These are phyloP conservation scores for Suillus clintonianus DNA, from an alignment of 768 basidiomycete species.

Conservation along the genomic window DNA sequence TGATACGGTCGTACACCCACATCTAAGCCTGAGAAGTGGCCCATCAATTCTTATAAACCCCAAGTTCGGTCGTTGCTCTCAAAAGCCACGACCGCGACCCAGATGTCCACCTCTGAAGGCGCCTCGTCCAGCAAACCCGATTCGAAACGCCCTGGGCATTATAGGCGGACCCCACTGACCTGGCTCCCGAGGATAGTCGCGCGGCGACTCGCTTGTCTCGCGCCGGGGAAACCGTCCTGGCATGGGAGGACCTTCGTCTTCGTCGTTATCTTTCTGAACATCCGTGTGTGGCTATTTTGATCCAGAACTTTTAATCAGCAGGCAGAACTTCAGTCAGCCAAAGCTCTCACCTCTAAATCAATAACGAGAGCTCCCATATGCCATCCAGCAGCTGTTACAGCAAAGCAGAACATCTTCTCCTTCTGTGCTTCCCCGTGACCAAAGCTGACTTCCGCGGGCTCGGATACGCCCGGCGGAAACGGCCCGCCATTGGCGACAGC, in stretches of 20 bases:
- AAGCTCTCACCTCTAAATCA: slow-evolving; percentile 65
- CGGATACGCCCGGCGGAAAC: slow-evolving; percentile 45
- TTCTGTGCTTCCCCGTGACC: slow-evolving; percentile 52
- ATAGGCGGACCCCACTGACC: slow-evolving; percentile 18
- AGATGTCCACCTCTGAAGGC: slow-evolving; percentile 24
- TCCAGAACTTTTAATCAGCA: slow-evolving; percentile 4
- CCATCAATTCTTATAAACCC: slow-evolving; percentile 13
- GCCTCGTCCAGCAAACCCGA: slow-evolving; percentile 64
- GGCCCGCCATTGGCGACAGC: slow-evolving; percentile 22
- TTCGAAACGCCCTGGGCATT: slow-evolving; percentile 39
- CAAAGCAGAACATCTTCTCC: slow-evolving; percentile 74
- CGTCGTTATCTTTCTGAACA: slow-evolving; percentile 40
- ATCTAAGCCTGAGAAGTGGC: background rate
- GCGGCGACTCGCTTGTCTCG: slow-evolving; percentile 13
- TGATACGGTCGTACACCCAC: slow-evolving; percentile 7
- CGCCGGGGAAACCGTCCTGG: slow-evolving; percentile 36
- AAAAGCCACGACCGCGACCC: slow-evolving; percentile 18
- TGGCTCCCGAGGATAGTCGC: slow-evolving; percentile 9
- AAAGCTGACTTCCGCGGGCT: slow-evolving; percentile 75
- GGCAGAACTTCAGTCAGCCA: background rate
- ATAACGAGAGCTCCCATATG: slow-evolving; percentile 89
- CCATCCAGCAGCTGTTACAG: slow-evolving; percentile 85
- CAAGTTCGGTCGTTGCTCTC: slow-evolving; percentile 4
- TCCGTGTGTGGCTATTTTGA: slow-evolving; percentile 27
- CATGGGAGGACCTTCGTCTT: slow-evolving; percentile 27